Evolutionary conservation across 495 filamentous ascomycete genomes (phyloP).

Genomic region (Penicillium alfredii): DNA sequence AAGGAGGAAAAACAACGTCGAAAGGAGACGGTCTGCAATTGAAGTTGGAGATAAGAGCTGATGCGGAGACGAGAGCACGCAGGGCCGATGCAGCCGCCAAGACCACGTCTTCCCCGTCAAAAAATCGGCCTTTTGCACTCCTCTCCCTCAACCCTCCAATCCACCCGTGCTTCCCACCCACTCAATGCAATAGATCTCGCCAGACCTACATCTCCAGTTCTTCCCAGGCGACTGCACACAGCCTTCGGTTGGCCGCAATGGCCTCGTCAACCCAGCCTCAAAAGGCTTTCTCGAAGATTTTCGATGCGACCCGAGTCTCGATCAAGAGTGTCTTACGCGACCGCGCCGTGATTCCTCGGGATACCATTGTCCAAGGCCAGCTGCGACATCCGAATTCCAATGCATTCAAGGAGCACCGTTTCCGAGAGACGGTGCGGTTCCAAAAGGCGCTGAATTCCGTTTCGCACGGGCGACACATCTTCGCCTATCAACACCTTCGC

Average conservation of each 20-base stretch:
- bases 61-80: conserved; percentile 29
- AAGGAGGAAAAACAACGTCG: neutral
- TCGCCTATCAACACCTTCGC: conserved; percentile 71
- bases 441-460: conserved; percentile 42
- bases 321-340: no score
- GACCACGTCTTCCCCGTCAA: conserved; percentile 23
- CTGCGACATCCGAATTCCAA: conserved; percentile 33
- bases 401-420: conserved; percentile 36
- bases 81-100: conserved; percentile 22
- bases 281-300: conserved; percentile 35
- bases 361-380: conserved; percentile 41
- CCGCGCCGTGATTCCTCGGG: no score
- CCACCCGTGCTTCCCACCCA: conserved; percentile 1
- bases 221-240: conserved; percentile 9
- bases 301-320: conserved; percentile 42
- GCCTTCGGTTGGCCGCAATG: conserved; percentile 31
- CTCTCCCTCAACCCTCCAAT: conserved; percentile 13
- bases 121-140: conserved; percentile 28
- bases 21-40: conserved; percentile 5
- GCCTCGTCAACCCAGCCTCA: conserved; percentile 27
- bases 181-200: conserved; percentile 12
- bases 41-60: conserved; percentile 9
- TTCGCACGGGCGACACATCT: conserved; percentile 66
- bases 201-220: neutral
- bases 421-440: conserved; percentile 37